Evolutionary conservation across 2,329 filamentous ascomycete species (phyloP), one percentile per base, ranked within the genome.

Genomic region (Cladorrhinum sp.): DNA sequence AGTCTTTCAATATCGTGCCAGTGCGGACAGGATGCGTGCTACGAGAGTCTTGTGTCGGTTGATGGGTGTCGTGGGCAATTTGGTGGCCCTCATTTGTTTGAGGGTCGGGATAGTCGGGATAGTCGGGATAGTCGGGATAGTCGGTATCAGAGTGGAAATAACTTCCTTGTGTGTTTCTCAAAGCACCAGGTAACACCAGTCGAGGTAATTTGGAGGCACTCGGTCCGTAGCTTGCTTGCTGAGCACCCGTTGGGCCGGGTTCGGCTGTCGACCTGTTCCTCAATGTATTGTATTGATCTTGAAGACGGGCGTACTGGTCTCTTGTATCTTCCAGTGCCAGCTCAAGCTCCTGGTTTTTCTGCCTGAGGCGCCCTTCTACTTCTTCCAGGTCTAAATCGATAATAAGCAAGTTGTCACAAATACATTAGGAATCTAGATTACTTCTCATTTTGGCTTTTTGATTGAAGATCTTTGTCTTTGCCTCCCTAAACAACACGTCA

Each of bases 301-400:
- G 90, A 2, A 86, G 83, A 62, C 91, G 87, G 4, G 86, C 75
- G 2, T 90, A 81, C 61, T 87, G 89, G 52, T 83, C 86, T 66
- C 78, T 86, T 72, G 94, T 95, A 21, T 92, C 88, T 59, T 83
- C 83, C 67, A 86, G 87, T 3, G 85, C 80, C 21, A 86, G 80
- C 3, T 80, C 77, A 1, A 96, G 76, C 36, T 94, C 89, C 18
- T 90, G 82, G 64, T 92, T 90, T 73, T 90, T 92, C 54, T 83
- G 82, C 56, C 86, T 80, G 10, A 94, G 76, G 8, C 78, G 77
- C 21, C 87, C 83, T 58, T 89, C 85, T 30, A 90, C 85, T 8
- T 79, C 68, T 59, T 84, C 80, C 75, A 90, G 79, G 36, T 81
- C 77, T 82, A 9, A 4, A 28, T 28, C 9, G 26, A 28, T 28